Conservation (phyloP, 306 rosid genomes). For the Morella rubra region DNA sequence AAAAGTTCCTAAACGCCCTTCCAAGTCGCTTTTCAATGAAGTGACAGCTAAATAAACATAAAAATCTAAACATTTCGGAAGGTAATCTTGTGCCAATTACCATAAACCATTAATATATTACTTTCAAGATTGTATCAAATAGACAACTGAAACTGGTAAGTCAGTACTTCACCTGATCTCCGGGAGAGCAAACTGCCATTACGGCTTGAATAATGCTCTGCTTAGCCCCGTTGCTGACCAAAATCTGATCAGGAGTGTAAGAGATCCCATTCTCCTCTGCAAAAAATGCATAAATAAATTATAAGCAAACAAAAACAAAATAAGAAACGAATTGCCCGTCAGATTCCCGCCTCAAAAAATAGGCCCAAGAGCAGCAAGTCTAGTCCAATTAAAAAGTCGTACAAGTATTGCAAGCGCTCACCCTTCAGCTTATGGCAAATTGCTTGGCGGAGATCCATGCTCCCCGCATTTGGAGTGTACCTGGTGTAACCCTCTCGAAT, state of each 20-base stretch:
- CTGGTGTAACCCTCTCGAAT: slow-evolving; percentile 83
- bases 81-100: background rate
- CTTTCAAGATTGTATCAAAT: background rate
- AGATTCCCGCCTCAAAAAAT: slow-evolving; percentile 10
- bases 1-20: background rate
- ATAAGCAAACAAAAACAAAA: too few species aligned
- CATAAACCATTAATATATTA: background rate
- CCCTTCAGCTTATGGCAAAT: slow-evolving; percentile 87
- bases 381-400: too few species aligned
- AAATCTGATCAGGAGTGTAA: slow-evolving; percentile 75
- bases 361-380: background rate
- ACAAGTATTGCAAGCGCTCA: slow-evolving; percentile 20
- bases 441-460: slow-evolving; percentile 77
- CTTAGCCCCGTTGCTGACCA: slow-evolving; percentile 95
- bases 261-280: slow-evolving; percentile 86
- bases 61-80: background rate
- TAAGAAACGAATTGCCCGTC: background rate
- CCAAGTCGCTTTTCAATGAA: background rate
- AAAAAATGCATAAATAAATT: background rate
- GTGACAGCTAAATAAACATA: background rate
- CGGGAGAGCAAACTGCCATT: slow-evolving; percentile 86
- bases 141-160: background rate
- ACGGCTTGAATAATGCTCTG: slow-evolving; percentile 81
- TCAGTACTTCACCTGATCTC: slow-evolving; percentile 64
- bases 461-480: slow-evolving; percentile 83